Evolutionary conservation across 2,329 filamentous ascomycete genomes (phyloP).

Genomic region (Fusarium euwallaceae): DNA sequence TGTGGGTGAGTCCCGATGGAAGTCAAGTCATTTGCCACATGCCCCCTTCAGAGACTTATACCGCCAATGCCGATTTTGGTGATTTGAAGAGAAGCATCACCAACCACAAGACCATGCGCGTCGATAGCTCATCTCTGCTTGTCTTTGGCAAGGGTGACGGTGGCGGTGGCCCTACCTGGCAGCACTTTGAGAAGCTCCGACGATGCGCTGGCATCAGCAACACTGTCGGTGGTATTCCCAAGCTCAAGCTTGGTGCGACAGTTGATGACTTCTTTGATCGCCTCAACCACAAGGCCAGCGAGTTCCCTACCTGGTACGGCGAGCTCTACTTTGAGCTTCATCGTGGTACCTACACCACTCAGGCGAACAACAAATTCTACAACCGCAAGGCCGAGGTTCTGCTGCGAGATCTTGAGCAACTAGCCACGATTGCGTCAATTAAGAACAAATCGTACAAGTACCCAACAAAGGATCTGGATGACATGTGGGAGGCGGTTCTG

Average conservation of each 20-base stretch:
- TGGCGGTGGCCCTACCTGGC: conserved; percentile 93
- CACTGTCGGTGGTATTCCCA: conserved; percentile 81
- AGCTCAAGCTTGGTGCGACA: conserved; percentile 87
- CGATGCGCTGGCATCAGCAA: conserved; percentile 93
- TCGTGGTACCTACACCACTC: conserved; percentile 96
- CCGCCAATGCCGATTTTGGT: conserved; percentile 92
- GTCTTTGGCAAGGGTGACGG: conserved; percentile 98
- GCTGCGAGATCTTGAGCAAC: conserved; percentile 87
- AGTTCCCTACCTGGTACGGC: conserved; percentile 96
- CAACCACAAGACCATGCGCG: conserved; percentile 95
- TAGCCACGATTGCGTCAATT: conserved; percentile 88
- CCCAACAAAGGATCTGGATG: conserved; percentile 92
- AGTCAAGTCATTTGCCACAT: conserved; percentile 98
- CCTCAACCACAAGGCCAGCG: conserved; percentile 81
- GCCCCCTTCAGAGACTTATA: conserved; percentile 96
- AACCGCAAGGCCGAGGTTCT: conserved; percentile 89
- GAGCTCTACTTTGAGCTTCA: conserved; percentile 99
- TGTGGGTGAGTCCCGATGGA: conserved; percentile 96
- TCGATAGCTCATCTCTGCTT: conserved; percentile 89
- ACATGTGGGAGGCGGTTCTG: conserved; percentile 93
- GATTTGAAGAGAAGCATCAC: conserved; percentile 91
- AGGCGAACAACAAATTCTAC: conserved; percentile 96
- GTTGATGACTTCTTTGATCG: conserved; percentile 95
- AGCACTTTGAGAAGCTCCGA: conserved; percentile 94
- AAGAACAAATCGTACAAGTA: conserved; percentile 83